Base-by-base conservation (phyloP, 768 basidiomycete species). In the Auricularia cornea region DNA sequence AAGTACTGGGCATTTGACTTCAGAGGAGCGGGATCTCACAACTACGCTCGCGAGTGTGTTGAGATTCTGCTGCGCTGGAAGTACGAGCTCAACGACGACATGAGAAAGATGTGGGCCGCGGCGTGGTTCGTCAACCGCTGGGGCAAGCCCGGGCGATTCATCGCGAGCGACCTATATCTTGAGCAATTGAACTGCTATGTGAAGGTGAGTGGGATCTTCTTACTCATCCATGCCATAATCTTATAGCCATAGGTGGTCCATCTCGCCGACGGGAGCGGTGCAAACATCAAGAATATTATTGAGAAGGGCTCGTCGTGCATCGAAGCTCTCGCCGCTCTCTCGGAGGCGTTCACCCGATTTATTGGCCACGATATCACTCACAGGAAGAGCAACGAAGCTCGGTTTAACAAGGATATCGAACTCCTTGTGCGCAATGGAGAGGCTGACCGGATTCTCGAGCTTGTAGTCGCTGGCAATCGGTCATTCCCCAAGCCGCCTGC, bases 1-100 rank as follows among this genome's bases (percentile, higher is more conserved):
- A 70, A 72, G 59, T 69, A 66, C 26, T 72, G 70, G 68, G 65
- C 67, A 1, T 67, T 74, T 30, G 28, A 63, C 18, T 76, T 73
- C 56, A 70, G 72, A 5, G 76, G 74, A 1, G 73, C 70, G 26
- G 68, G 72, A 2, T 71, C 65, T 20, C 70, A 72, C 35, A 78
- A 78, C 59, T 76, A 78, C 60, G 75, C 72, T 10, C 60, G 70
- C 16, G 72, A 75, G 62, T 72, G 62, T 31, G 31, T 44, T 3
- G 60, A 72, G 35, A 63, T 72, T 8, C 26, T 70, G 3, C 12
- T 70, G 11, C 56, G 59, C 12, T 68, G 54, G 57, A 68, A 69
- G 40, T 69, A 69, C 60, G 70, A 73, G 61, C 51, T 69, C 16
- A 52, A 66, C 1, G 38, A 52, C 3, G 63, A 26, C 14, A 48